These are phyloP conservation scores for Rhodofomes roseus DNA, from an alignment of 1,284 basidiomycete species.

Conservation along the genomic window DNA sequence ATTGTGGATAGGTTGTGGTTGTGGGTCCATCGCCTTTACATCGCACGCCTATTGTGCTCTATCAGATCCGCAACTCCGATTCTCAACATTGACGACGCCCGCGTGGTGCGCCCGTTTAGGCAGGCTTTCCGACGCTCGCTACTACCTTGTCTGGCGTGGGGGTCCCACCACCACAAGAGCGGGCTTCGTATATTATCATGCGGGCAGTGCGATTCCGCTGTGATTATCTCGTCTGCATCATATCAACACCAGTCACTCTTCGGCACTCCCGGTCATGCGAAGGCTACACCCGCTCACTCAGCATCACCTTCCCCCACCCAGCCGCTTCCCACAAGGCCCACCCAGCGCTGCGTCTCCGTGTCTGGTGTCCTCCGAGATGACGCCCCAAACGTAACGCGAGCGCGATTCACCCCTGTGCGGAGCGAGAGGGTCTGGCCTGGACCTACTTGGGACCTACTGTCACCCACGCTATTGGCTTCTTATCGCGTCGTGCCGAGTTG, in stretches of 20 bases:
- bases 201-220: neutral
- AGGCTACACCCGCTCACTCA: neutral
- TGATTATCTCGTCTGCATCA: constrained; percentile 1
- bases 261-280: neutral
- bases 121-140: neutral
- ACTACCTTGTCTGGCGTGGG: neutral
- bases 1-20: constrained; percentile 31
- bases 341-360: neutral
- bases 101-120: constrained; percentile 3
- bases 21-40: constrained; percentile 32
- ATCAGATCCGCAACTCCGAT: constrained; percentile 25
- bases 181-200: neutral
- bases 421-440: constrained; percentile 6
- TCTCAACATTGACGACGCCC: constrained; percentile 14
- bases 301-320: neutral
- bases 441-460: constrained; percentile 11
- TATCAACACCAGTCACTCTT: neutral
- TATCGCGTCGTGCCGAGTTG: constrained; percentile 2
- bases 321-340: constrained; percentile 2
- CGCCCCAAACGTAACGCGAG: constrained; percentile 5
- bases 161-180: neutral
- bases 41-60: constrained; percentile 27
- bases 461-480: constrained; percentile 8
- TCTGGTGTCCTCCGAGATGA: neutral
- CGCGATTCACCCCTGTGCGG: neutral